Conservation (phyloP, 345 rosid genomes). For the Sapria himalayana region DNA sequence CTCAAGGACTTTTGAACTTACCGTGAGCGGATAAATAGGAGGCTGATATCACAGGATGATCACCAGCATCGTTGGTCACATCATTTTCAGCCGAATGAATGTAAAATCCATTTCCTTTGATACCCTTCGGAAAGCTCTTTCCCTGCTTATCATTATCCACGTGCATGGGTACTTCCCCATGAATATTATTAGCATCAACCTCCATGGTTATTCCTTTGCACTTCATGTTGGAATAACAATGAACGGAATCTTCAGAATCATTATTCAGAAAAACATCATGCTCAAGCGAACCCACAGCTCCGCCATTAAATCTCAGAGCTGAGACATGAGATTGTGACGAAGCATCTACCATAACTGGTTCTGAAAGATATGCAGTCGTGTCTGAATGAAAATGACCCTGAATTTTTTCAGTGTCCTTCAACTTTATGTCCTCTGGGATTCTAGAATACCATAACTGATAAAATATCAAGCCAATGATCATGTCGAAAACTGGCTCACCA, state of each 20-base stretch:
- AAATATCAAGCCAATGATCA: conserved; percentile 41
- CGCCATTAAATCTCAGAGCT: conserved; percentile 11
- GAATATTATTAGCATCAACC: conserved; percentile 7
- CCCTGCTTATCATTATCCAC: conserved; percentile 10
- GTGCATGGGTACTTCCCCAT: conserved; percentile 10
- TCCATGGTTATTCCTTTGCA: conserved; percentile 12
- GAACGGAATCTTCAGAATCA: conserved; percentile 15
- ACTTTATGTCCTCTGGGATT: conserved; percentile 21
- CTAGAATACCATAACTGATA: conserved; percentile 37
- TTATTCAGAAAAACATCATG: conserved; percentile 13
- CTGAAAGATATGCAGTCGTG: too few species aligned
- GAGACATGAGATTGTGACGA: conserved; percentile 4
- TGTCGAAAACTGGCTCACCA: conserved; percentile 24
- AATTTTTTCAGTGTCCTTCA: conserved; percentile 13
- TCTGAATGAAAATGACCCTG: conserved; percentile 10
- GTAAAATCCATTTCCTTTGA: conserved; percentile 15
- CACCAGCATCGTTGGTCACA: conserved; percentile 15
- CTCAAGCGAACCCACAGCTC: conserved; percentile 12
- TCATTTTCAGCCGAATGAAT: conserved; percentile 31
- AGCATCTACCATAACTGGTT: too few species aligned
- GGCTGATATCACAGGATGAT: conserved; percentile 13
- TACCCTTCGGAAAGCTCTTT: conserved; percentile 8
- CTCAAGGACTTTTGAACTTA: conserved; percentile 19
- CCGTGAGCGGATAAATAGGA: conserved; percentile 25
- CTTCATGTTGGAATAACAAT: conserved; percentile 31